phyloP scores from a whole-genome alignment of 371 early-diverging fungal genomes.

The Amoeboaphelidium protococcarum region DNA sequence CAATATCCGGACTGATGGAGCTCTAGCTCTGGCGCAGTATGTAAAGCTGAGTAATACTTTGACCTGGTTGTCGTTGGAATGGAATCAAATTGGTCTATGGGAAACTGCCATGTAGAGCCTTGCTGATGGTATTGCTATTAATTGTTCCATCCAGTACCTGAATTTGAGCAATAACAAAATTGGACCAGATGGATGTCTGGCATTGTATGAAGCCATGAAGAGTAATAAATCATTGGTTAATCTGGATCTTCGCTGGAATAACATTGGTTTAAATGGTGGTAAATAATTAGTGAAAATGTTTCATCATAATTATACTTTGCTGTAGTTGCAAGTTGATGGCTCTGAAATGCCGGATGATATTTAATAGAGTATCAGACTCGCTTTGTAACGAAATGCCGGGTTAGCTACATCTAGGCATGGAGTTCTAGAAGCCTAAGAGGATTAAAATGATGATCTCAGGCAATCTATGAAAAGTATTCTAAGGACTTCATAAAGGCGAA shows the following conservation, averaged over 20 bases:
- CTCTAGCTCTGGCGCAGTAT: conserved; percentile 18
- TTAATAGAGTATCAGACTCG: not conserved
- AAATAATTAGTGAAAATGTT: conserved; percentile 15
- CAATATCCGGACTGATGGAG: conserved; percentile 16
- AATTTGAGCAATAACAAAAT: conserved; percentile 24
- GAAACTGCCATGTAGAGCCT: conserved; percentile 15
- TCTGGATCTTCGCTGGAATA: conserved; percentile 23
- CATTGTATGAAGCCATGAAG: conserved; percentile 12
- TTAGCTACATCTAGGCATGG: no score
- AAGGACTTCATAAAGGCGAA: no score
- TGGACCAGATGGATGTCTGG: conserved; percentile 12
- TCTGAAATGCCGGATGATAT: conserved; percentile 18
- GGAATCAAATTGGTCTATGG: conserved; percentile 28
- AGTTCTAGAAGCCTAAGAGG: no score
- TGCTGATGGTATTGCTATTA: conserved; percentile 18
- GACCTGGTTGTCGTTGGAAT: conserved; percentile 15
- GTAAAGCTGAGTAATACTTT: conserved; percentile 15
- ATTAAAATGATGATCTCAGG: no score
- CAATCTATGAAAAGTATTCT: no score
- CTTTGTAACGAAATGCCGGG: not conserved
- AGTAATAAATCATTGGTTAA: conserved; percentile 12
- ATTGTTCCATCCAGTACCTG: conserved; percentile 13
- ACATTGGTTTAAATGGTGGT: conserved; percentile 17
- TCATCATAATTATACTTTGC: conserved; percentile 14
- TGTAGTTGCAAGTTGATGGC: conserved; percentile 13